Evolutionary conservation across 202 grass and related monocot genomes (phyloP).

Genomic region (Schoenoplectus tabernaemontani): DNA sequence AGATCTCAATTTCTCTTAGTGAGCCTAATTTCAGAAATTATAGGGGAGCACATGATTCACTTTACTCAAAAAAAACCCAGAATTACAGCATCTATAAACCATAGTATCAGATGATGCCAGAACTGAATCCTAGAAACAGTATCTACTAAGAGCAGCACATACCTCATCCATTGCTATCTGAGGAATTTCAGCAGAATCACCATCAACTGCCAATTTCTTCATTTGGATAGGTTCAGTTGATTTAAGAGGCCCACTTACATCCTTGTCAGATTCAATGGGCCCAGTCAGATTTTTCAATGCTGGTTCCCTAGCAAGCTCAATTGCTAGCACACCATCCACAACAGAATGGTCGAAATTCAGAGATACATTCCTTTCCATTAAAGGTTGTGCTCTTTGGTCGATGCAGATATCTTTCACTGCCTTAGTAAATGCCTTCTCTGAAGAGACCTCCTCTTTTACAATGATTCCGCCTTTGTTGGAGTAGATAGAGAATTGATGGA

Average conservation of each 20-base stretch:
- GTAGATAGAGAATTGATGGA: slow-evolving; percentile 22
- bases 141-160: background rate
- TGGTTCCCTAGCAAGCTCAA: slow-evolving; percentile 8
- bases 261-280: background rate
- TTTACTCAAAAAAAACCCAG: background rate
- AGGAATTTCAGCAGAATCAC: background rate
- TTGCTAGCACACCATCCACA: slow-evolving; percentile 11
- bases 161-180: background rate
- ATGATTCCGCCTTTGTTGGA: slow-evolving; percentile 26
- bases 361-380: slow-evolving; percentile 21
- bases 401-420: slow-evolving; percentile 19
- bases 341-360: slow-evolving; percentile 26
- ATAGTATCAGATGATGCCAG: background rate
- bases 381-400: background rate
- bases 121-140: background rate
- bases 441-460: slow-evolving; percentile 18
- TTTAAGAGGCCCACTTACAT: background rate
- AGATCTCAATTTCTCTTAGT: background rate
- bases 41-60: background rate
- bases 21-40: background rate
- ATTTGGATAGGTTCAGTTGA: background rate
- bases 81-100: background rate
- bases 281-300: background rate
- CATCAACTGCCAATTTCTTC: slow-evolving; percentile 1
- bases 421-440: slow-evolving; percentile 23